Conservation (phyloP, 495 filamentous ascomycete genomes). For the Xanthoparmelia taractica region DNA sequence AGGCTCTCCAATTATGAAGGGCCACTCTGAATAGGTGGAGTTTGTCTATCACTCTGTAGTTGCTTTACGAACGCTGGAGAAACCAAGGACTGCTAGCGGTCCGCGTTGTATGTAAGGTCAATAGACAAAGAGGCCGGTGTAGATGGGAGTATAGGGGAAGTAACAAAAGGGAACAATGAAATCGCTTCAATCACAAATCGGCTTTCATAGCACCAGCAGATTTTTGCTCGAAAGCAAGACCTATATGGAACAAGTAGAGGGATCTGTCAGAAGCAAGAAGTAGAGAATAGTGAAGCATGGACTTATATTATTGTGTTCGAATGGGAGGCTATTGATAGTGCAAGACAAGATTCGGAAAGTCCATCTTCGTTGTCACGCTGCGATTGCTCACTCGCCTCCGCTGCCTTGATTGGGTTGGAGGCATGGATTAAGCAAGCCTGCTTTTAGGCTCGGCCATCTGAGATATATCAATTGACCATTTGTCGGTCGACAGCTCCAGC, state of each 20-base stretch:
- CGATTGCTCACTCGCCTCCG: slow-evolving; percentile 12
- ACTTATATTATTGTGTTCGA: background rate
- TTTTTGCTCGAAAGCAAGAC: background rate
- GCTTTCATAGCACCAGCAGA: background rate
- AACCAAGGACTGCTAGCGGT: background rate
- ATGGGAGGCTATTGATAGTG: slow-evolving; percentile 1
- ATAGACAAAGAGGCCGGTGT: background rate
- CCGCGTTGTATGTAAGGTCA: too few species aligned
- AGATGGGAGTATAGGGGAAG: background rate
- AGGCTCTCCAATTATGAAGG: background rate
- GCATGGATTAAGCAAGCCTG: slow-evolving; percentile 9
- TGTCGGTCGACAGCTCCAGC: background rate
- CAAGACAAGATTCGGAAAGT: background rate
- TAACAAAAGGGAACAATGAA: background rate
- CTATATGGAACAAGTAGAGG: background rate
- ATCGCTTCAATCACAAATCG: background rate
- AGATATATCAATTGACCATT: background rate
- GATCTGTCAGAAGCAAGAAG: background rate
- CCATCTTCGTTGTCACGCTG: slow-evolving; percentile 14
- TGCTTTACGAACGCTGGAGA: background rate
- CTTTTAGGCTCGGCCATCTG: background rate
- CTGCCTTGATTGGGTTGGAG: slow-evolving; percentile 11
- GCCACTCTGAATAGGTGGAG: background rate
- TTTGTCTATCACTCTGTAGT: background rate
- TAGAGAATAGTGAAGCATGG: background rate